Percentiles rank a stretch among this genome's conserved stretches.
Evolutionary conservation across 2,329 filamentous ascomycete species (phyloP).

Genomic region (Rhytidhysteron rufulum): DNA sequence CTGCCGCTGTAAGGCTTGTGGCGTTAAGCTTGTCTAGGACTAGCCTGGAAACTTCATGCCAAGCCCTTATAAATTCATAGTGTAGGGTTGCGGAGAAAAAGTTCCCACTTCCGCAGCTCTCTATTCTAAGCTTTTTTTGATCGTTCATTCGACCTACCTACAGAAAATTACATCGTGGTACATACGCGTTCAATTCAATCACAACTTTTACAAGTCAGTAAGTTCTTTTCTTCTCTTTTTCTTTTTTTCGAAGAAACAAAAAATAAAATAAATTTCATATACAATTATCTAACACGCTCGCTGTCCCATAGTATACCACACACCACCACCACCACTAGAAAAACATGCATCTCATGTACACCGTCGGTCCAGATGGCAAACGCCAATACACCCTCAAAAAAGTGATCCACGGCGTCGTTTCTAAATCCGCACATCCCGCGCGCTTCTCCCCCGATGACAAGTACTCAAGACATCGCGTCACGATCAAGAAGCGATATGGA

Average conservation of each 20-base stretch:
- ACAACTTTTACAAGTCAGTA: background rate
- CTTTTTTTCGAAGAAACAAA: background rate
- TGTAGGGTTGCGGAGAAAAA: background rate
- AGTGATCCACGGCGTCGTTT: slow-evolving; percentile 74
- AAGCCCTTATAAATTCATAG: too few species aligned
- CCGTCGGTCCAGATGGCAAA: slow-evolving; percentile 75
- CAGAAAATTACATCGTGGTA: too few species aligned
- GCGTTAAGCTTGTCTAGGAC: too few species aligned
- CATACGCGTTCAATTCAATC: background rate
- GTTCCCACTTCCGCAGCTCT: background rate
- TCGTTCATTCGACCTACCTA: too few species aligned
- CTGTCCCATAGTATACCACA: background rate
- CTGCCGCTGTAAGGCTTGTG: too few species aligned
- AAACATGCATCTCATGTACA: slow-evolving; percentile 79
- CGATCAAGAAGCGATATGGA: slow-evolving; percentile 88
- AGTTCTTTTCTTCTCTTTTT: background rate
- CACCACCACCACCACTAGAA: background rate
- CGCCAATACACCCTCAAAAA: slow-evolving; percentile 96
- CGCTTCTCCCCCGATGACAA: slow-evolving; percentile 98
- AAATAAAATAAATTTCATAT: background rate
- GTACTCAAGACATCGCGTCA: slow-evolving; percentile 91
- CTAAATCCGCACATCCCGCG: slow-evolving; percentile 93
- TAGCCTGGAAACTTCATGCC: too few species aligned
- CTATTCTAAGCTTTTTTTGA: too few species aligned
- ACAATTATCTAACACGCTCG: background rate